A percentile compares a stretch with the other conserved stretches of the same genome.
Conservation (phyloP, 2,329 filamentous ascomycete genomes). For the Periconia macrospinosa region DNA sequence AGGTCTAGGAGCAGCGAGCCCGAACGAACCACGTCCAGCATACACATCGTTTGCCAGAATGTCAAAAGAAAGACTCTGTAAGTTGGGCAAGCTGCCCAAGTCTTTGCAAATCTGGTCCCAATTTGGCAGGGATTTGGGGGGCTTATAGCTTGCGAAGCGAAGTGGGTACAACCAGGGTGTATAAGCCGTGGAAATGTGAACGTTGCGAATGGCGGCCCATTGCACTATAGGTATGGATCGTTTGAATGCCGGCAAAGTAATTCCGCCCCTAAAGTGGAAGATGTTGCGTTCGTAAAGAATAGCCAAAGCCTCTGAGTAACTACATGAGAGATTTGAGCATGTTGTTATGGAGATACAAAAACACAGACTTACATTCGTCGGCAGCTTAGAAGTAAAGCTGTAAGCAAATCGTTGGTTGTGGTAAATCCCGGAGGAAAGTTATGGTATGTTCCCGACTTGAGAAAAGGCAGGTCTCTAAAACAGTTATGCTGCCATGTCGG, state of each 20-base stretch:
- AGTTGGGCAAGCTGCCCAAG: not conserved
- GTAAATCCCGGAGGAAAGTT: too few species aligned
- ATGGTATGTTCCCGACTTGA: too few species aligned
- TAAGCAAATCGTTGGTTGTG: too few species aligned
- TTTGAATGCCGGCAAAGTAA: conserved; percentile 1
- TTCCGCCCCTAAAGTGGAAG: conserved; percentile 6
- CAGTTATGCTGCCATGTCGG: conserved; percentile 11
- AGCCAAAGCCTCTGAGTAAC: conserved; percentile 5
- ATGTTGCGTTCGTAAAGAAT: conserved; percentile 4
- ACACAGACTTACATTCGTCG: too few species aligned
- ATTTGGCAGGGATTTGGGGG: too few species aligned
- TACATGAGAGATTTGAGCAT: not conserved
- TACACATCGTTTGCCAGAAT: not conserved
- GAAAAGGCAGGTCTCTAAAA: not conserved
- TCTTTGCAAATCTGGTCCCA: conserved; percentile 2
- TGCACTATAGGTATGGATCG: conserved; percentile 2
- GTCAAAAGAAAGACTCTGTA: conserved; percentile 1
- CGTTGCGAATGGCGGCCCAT: not conserved
- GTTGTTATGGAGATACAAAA: not conserved
- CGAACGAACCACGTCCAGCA: not conserved
- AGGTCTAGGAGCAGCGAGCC: not conserved
- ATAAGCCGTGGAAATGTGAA: too few species aligned
- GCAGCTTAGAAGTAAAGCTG: too few species aligned
- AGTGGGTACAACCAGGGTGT: too few species aligned
- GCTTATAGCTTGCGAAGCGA: too few species aligned